These are phyloP conservation scores for Eimeria brunetti DNA, from an alignment of 169 alveolate genomes.

Conservation along the genomic window DNA sequence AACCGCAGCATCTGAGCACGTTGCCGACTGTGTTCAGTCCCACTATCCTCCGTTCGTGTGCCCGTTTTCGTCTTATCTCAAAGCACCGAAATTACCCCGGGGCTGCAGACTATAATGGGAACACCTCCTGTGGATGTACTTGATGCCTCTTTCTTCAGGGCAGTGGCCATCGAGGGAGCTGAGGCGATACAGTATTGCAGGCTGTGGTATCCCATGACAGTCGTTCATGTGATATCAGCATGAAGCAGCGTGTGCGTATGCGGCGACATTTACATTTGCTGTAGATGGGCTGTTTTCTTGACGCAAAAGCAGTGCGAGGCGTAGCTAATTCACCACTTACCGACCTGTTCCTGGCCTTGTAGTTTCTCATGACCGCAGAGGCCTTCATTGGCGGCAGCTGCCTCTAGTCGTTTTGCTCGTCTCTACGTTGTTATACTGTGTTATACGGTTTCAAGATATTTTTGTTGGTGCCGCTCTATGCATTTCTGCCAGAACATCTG, in stretches of 20 bases:
- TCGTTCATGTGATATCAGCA: neutral
- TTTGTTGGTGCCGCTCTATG: neutral
- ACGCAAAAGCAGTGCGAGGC: neutral
- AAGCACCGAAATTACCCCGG: neutral
- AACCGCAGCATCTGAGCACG: neutral
- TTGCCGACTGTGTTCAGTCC: neutral
- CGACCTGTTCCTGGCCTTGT: neutral
- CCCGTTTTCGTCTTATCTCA: neutral
- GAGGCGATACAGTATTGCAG: neutral
- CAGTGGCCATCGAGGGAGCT: neutral
- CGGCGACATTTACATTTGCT: neutral
- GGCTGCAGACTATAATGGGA: neutral
- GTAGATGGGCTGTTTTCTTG: neutral
- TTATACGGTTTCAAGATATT: neutral
- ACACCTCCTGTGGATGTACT: neutral
- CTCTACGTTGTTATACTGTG: neutral
- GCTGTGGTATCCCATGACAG: neutral
- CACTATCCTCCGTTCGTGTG: neutral
- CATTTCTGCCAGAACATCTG: neutral
- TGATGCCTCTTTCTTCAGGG: neutral
- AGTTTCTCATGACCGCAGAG: neutral
- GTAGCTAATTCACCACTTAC: neutral
- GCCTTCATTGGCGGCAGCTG: neutral
- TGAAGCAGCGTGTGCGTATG: neutral
- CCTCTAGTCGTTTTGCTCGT: neutral